Base-by-base conservation (phyloP, 2,329 filamentous ascomycete species). In the Fusarium gaditjirri region DNA sequence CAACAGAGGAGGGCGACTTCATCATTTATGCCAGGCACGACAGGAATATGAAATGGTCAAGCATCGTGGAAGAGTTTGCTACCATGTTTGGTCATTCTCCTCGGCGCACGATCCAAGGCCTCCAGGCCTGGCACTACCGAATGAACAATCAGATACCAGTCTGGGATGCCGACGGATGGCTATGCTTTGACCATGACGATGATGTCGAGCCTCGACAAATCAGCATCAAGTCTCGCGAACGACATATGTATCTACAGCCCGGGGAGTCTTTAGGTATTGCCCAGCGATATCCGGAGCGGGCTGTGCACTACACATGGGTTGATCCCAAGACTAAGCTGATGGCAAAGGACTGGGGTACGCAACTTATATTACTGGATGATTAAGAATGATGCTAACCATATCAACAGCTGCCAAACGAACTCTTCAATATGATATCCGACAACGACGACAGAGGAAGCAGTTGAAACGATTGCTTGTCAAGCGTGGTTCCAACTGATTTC, bases 281-380 rank as follows among this genome's bases (percentile, higher is more conserved):
- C 0, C 80, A 82, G 58, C 79, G 85, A 14, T 86, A 83, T 61
- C 85, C 85, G 1, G 84, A 86, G 60, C 81, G 83, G 23, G 84
- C 84, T 8, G 77, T 86, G 33, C 76, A 79, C n/a, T 87, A 86
- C 71, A 29, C 75, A 2, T 87, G 85, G 85, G 82, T 86, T 16
- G 78, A 81, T 27, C 52, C 75, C 2, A 80, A 82, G 46, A 69
- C 83, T 43, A 83, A 83, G 72, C 58, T 70, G 36, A 76, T 78
- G 33, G 81, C 83, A 8, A 77, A 77, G 47, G 77, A 82, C 55
- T 80, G 83, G 73, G 80, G 84, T 86, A 77, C 77, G 84, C 83
- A 31, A 42, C 41, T 6, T 33, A 10, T 23, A 11, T 23, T 29
- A 6, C 11, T 17, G 23, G 5, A 31, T 19, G 8, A 23, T 5